phyloP scores from a whole-genome alignment of 345 rosid species.

The Barbarea vulgaris region DNA sequence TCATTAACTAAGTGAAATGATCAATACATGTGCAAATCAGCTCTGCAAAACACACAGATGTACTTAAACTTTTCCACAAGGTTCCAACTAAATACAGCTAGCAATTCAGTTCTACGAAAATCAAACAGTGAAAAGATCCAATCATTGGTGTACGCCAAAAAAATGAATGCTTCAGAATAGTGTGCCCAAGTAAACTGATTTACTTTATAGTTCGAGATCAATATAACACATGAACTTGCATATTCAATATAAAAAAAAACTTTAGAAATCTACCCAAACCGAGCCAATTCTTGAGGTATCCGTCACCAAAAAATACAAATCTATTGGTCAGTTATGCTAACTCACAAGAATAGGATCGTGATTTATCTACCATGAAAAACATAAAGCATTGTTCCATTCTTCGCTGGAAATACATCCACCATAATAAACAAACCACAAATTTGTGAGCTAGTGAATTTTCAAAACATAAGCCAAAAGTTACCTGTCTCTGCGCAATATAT shows the following conservation, averaged over 20 bases:
- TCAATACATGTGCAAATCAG: slow-evolving; percentile 20
- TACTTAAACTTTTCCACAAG: neutral
- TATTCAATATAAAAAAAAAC: neutral
- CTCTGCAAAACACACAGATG: slow-evolving; percentile 19
- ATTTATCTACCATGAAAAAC: slow-evolving; percentile 15
- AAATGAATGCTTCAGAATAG: neutral
- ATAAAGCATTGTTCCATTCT: neutral
- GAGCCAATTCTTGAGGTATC: slow-evolving; percentile 2
- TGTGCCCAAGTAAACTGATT: neutral
- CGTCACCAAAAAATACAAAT: slow-evolving; percentile 11
- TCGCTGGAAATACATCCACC: neutral
- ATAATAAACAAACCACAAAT: neutral
- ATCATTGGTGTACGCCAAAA: neutral
- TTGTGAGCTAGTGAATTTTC: slow-evolving; percentile 3
- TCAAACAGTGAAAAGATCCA: slow-evolving; percentile 18
- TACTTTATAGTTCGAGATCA: slow-evolving; percentile 1
- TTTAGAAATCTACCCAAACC: slow-evolving; percentile 26
- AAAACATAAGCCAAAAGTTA: slow-evolving; percentile 39
- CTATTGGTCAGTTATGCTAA: slow-evolving; percentile 17
- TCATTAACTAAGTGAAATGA: slow-evolving; percentile 24
- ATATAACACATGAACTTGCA: slow-evolving; percentile 8
- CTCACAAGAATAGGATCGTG: slow-evolving; percentile 6
- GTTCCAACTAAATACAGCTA: slow-evolving; percentile 1
- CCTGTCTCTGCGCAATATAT: slow-evolving; percentile 78
- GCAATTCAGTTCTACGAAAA: neutral